Conservation (phyloP, 331 rosid genomes). For the Ulmus americana region DNA sequence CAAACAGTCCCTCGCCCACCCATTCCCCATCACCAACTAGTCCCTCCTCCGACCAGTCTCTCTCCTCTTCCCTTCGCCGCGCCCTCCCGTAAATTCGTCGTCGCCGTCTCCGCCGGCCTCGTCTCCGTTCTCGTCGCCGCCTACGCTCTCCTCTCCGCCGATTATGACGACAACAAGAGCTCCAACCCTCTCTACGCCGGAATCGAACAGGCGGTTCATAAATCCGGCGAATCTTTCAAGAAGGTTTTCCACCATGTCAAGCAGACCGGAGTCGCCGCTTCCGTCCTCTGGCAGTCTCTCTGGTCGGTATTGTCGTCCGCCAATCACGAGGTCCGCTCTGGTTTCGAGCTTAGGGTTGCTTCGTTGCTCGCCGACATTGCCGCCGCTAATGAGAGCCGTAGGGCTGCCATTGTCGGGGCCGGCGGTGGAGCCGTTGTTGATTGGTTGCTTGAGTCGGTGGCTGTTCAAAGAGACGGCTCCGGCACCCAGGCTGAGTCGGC, state of each 20-base stretch:
- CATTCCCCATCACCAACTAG: conserved; percentile 16
- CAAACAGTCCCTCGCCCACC: conserved; percentile 30
- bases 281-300: conserved; percentile 83
- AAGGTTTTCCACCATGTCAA: conserved; percentile 50
- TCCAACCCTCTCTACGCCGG: conserved; percentile 36
- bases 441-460: conserved; percentile 86
- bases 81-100: conserved; percentile 30
- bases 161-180: conserved; percentile 22
- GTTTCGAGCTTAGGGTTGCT: conserved; percentile 88
- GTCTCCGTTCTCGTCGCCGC: conserved; percentile 38
- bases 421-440: conserved; percentile 92
- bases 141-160: conserved; percentile 26
- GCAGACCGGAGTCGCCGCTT: conserved; percentile 72
- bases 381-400: conserved; percentile 72
- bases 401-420: conserved; percentile 81
- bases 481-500: conserved; percentile 90
- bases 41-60: conserved; percentile 8
- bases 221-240: conserved; percentile 43
- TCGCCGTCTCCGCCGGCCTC: conserved; percentile 48
- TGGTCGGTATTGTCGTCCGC: conserved; percentile 78
- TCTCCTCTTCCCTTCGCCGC: conserved; percentile 18
- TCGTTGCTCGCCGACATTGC: conserved; percentile 82
- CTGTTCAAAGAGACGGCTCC: conserved; percentile 54
- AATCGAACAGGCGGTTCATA: conserved; percentile 37
- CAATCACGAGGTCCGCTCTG: conserved; percentile 84